Percentiles rank a stretch among this genome's conserved stretches.
Conservation (phyloP, 352 stramenopile genomes). For the Plasmopara halstedii region DNA sequence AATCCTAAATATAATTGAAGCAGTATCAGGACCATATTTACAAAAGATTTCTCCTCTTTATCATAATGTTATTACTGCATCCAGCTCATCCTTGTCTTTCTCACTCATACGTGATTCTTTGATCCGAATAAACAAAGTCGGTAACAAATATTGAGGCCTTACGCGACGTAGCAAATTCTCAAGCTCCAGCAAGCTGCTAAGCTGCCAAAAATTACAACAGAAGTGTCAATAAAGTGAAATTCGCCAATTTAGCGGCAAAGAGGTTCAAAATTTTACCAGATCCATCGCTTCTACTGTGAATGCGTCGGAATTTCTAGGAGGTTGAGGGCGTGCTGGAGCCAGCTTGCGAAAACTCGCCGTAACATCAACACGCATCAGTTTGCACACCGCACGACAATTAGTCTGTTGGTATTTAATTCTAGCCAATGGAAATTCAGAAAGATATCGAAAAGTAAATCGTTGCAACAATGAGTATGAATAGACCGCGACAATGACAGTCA, state of each 20-base stretch:
- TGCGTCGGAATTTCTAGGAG: neutral
- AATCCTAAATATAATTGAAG: slow-evolving; percentile 26
- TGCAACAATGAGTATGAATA: too few species aligned
- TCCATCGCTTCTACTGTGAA: slow-evolving; percentile 25
- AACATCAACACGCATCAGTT: slow-evolving; percentile 25
- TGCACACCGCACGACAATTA: slow-evolving; percentile 3
- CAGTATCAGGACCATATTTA: neutral
- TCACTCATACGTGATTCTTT: slow-evolving; percentile 61
- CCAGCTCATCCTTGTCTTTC: slow-evolving; percentile 69
- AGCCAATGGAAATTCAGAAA: too few species aligned
- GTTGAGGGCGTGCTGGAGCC: slow-evolving; percentile 10
- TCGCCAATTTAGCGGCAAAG: neutral
- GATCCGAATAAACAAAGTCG: slow-evolving; percentile 50
- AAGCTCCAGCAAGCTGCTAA: slow-evolving; percentile 39
- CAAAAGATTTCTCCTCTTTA: neutral
- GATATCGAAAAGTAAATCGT: too few species aligned
- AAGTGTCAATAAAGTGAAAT: neutral
- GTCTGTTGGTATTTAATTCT: too few species aligned
- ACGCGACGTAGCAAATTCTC: slow-evolving; percentile 46
- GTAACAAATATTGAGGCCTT: slow-evolving; percentile 44
- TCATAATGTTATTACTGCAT: slow-evolving; percentile 31
- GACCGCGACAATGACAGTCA: too few species aligned
- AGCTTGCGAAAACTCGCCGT: slow-evolving; percentile 30
- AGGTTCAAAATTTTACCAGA: too few species aligned
- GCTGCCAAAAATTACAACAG: slow-evolving; percentile 17